Percentiles rank a stretch among this genome's conserved stretches.
These are phyloP conservation scores for Rhododendron molle DNA, from an alignment of 148 eudicot genomes.

Conservation along the genomic window DNA sequence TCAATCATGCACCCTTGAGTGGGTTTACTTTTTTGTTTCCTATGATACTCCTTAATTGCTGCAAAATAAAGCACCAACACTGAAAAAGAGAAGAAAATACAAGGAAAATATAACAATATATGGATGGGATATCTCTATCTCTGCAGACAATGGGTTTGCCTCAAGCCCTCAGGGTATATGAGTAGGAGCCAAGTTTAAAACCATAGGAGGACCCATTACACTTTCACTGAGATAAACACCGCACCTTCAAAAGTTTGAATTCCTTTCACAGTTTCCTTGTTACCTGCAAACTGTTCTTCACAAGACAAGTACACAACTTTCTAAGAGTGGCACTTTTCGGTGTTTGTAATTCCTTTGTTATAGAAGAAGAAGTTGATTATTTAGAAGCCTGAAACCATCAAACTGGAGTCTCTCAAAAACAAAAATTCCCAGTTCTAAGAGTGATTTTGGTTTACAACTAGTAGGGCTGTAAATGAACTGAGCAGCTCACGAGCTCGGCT, in stretches of 20 bases:
- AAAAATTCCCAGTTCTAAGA: neutral
- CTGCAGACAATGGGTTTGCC: constrained; percentile 50
- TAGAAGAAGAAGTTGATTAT: neutral
- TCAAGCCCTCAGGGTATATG: constrained; percentile 33
- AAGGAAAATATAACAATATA: neutral
- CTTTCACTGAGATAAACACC: constrained; percentile 34
- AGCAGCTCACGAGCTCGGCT: no score
- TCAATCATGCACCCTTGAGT: neutral
- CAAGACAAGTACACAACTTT: neutral
- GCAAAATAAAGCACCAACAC: neutral
- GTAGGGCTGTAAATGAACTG: no score
- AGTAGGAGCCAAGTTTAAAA: constrained; percentile 44
- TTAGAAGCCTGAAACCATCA: neutral
- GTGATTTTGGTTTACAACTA: neutral
- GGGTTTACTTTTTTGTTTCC: neutral
- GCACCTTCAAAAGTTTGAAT: constrained; percentile 22
- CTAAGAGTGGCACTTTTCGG: neutral
- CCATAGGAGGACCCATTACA: constrained; percentile 12
- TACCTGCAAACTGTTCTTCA: neutral
- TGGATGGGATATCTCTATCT: constrained; percentile 55
- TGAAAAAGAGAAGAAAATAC: neutral
- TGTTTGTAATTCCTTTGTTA: neutral
- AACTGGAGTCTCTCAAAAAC: neutral
- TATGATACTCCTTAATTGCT: neutral
- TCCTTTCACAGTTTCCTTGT: neutral